Evolutionary conservation across 495 filamentous ascomycete genomes (phyloP).

Genomic region (Xylaria acuta): DNA sequence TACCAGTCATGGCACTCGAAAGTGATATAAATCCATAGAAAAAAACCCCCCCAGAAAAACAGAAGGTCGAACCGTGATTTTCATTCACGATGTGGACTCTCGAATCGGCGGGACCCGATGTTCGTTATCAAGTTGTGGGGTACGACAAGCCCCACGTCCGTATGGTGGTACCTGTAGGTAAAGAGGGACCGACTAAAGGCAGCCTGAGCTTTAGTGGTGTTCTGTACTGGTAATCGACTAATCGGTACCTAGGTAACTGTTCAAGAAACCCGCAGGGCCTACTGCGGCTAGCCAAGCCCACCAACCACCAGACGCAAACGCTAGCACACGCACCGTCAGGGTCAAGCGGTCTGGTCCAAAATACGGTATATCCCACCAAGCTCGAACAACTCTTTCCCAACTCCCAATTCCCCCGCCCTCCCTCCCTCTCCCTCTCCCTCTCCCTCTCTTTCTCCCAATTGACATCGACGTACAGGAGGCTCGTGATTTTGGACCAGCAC

Average conservation of each 20-base stretch:
- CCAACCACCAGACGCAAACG: constrained; percentile 21
- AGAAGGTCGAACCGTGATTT: not conserved
- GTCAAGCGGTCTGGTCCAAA: constrained; percentile 27
- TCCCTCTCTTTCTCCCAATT: constrained; percentile 19
- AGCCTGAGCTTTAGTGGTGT: not conserved
- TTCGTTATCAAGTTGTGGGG: not conserved
- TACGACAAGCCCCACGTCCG: not conserved
- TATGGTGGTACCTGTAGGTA: too few species aligned
- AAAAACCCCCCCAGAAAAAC: too few species aligned
- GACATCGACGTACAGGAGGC: constrained; percentile 20
- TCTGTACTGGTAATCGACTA: not conserved
- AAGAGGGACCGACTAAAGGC: too few species aligned
- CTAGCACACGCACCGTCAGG: constrained; percentile 24
- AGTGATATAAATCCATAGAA: not conserved
- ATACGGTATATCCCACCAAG: constrained; percentile 15
- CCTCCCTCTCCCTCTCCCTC: constrained; percentile 10
- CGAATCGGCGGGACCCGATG: not conserved
- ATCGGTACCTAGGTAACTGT: not conserved
- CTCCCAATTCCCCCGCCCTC: constrained; percentile 8
- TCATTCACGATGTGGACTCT: not conserved
- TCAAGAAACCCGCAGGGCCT: not conserved
- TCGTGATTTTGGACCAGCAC: constrained; percentile 29
- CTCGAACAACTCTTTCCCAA: not conserved
- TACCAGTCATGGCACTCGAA: not conserved
- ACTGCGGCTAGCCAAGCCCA: constrained; percentile 20